Conservation (phyloP, 1,284 basidiomycete species). For the Apiotrichum siamense region DNA sequence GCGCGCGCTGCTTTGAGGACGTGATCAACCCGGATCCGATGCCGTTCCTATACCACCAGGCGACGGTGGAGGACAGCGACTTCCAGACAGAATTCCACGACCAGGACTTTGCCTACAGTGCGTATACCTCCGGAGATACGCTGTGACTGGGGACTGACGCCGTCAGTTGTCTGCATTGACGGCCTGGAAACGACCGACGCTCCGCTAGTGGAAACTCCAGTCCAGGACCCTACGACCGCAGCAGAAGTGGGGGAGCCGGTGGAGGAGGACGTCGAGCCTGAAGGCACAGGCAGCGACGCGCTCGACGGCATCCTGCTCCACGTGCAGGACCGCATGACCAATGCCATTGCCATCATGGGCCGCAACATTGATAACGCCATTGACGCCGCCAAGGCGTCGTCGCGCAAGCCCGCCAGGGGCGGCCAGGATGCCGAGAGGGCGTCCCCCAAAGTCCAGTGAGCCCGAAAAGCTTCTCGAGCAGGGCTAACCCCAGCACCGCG, state of each 20-base stretch:
- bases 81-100: slow-evolving; percentile 45
- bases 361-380: slow-evolving; percentile 25
- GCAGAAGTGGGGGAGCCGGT: not conserved
- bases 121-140: slow-evolving; percentile 7
- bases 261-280: not conserved
- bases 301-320: slow-evolving; percentile 46
- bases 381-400: not conserved
- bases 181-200: slow-evolving; percentile 15
- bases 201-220: not conserved
- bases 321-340: slow-evolving; percentile 43
- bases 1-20: slow-evolving; percentile 43
- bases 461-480: too few species aligned
- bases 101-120: slow-evolving; percentile 45
- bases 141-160: too few species aligned
- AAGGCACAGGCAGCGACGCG: slow-evolving; percentile 30
- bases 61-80: slow-evolving; percentile 29
- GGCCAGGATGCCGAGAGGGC: too few species aligned
- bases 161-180: slow-evolving; percentile 37
- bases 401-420: not conserved
- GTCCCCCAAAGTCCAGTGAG: not conserved
- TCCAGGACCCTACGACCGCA: not conserved
- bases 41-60: slow-evolving; percentile 36
- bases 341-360: slow-evolving; percentile 37
- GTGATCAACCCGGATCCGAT: slow-evolving; percentile 43
- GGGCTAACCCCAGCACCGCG: not conserved